phyloP scores from a whole-genome alignment of 2,329 filamentous ascomycete species.

The Rhynchosporium secalis region DNA sequence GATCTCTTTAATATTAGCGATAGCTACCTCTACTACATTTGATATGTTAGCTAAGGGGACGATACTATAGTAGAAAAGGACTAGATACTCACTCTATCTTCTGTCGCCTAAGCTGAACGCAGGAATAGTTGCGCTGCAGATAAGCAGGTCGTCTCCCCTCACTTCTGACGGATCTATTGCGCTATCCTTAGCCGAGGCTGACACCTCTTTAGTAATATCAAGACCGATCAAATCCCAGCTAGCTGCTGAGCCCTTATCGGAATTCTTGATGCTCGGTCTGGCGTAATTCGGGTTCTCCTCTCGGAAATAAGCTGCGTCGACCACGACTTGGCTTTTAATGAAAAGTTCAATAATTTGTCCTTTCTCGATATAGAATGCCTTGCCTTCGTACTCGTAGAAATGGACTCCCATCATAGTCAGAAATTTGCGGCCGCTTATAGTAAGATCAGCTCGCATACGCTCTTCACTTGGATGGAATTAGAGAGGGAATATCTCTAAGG shows the following conservation, averaged over 20 bases:
- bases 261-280: conserved; percentile 18
- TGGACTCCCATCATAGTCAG: conserved; percentile 33
- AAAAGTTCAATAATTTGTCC: conserved; percentile 25
- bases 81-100: conserved; percentile 17
- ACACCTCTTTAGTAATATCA: conserved; percentile 5
- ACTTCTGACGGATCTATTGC: conserved; percentile 24
- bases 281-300: conserved; percentile 36
- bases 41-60: conserved; percentile 19
- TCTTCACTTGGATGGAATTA: conserved; percentile 33
- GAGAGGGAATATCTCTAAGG: conserved; percentile 40
- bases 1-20: conserved; percentile 26
- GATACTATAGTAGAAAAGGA: conserved; percentile 9
- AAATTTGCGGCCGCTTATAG: conserved; percentile 38
- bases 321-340: conserved; percentile 36
- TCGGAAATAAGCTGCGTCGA: conserved; percentile 36
- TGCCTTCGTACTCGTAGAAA: conserved; percentile 39
- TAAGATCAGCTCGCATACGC: conserved; percentile 32
- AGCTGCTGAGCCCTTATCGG: background rate
- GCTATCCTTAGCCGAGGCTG: conserved; percentile 13
- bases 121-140: conserved; percentile 21
- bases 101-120: conserved; percentile 19
- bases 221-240: background rate
- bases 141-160: conserved; percentile 21
- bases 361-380: conserved; percentile 40
- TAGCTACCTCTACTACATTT: conserved; percentile 24